phyloP scores from a whole-genome alignment of 345 rosid genomes.

The Syzygium jambos region DNA sequence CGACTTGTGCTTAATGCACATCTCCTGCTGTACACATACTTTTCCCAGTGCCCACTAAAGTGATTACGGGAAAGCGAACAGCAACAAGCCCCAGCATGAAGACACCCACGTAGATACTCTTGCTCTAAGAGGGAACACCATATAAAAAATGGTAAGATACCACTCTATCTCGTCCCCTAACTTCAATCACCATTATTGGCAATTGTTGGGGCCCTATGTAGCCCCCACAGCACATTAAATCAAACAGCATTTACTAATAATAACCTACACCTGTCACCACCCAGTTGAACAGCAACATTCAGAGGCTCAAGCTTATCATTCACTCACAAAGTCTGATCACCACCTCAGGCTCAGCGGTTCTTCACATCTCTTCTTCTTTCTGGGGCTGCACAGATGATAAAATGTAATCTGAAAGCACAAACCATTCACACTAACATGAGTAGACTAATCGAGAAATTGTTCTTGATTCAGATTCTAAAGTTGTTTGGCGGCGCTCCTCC shows the following conservation, averaged over 20 bases:
- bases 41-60: constrained; percentile 12
- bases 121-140: constrained; percentile 15
- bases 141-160: constrained; percentile 19
- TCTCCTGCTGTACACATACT: constrained; percentile 16
- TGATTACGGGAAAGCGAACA: neutral
- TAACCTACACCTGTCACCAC: constrained; percentile 26
- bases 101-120: constrained; percentile 26
- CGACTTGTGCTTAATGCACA: constrained; percentile 17
- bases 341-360: neutral
- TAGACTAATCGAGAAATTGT: neutral
- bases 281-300: constrained; percentile 18
- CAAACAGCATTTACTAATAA: constrained; percentile 9
- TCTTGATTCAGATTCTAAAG: neutral
- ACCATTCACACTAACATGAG: neutral
- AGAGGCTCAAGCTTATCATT: constrained; percentile 17
- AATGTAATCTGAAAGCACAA: neutral
- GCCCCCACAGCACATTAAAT: constrained; percentile 16
- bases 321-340: constrained; percentile 15
- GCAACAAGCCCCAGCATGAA: constrained; percentile 16
- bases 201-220: constrained; percentile 18
- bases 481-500: neutral
- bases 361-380: neutral
- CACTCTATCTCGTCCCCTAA: constrained; percentile 12
- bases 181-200: constrained; percentile 36
- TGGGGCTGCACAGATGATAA: neutral